These are phyloP conservation scores for Emmonsiellopsis sp. DNA, from an alignment of 2,329 filamentous ascomycete species.

Conservation along the genomic window DNA sequence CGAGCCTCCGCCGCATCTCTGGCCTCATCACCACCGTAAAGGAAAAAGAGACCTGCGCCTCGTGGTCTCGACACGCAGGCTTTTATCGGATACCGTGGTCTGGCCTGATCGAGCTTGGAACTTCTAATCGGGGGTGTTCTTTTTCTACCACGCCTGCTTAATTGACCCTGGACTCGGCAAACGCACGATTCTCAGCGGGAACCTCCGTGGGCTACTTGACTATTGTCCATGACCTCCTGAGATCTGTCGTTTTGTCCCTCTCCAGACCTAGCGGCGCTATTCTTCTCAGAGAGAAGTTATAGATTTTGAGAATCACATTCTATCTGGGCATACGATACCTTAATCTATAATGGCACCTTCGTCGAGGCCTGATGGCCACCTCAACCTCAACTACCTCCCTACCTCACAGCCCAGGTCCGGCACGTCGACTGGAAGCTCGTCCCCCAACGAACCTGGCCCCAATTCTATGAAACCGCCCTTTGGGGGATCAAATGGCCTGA, in stretches of 20 bases:
- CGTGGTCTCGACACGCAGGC: not conserved
- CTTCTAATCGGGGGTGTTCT: not conserved
- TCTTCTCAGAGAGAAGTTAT: conserved; percentile 6
- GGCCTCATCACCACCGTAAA: not conserved
- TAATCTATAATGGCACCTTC: conserved; percentile 90
- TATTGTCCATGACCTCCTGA: not conserved
- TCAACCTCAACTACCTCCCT: conserved; percentile 73
- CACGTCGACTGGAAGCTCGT: conserved; percentile 70
- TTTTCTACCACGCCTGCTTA: not conserved
- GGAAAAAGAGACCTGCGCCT: not conserved
- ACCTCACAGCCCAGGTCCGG: conserved; percentile 61
- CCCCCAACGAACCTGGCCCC: conserved; percentile 64
- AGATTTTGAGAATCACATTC: conserved; percentile 3
- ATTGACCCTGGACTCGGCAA: not conserved
- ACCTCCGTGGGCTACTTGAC: not conserved
- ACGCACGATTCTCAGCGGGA: not conserved
- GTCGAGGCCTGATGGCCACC: conserved; percentile 69
- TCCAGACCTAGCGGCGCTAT: not conserved
- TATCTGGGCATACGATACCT: not conserved
- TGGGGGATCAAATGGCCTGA: conserved; percentile 56
- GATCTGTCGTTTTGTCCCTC: not conserved
- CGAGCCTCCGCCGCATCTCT: not conserved
- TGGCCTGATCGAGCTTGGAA: not conserved
- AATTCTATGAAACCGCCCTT: conserved; percentile 62
- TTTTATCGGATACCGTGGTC: not conserved